Conservation (phyloP, 805 yeast genomes). For the Danielia oregonensis region DNA sequence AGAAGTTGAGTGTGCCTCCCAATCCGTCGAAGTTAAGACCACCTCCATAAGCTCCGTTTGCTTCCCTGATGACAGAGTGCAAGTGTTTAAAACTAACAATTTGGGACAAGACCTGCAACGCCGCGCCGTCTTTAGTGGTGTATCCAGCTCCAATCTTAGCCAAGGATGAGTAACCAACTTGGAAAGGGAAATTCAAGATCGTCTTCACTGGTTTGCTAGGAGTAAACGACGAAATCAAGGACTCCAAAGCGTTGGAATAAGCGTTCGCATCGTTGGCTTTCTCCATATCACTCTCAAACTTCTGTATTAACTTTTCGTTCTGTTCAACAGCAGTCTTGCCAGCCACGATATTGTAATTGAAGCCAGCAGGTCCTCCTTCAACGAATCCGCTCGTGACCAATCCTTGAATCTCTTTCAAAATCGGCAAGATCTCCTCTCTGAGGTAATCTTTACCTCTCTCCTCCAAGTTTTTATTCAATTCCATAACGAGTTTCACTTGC, state of each 20-base stretch:
- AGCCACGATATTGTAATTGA: constrained; percentile 58
- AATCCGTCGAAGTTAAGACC: constrained; percentile 82
- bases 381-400: constrained; percentile 35
- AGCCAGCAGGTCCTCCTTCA: constrained; percentile 16
- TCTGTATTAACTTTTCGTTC: constrained; percentile 33
- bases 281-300: constrained; percentile 26
- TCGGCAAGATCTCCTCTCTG: constrained; percentile 55
- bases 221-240: constrained; percentile 15
- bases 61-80: constrained; percentile 87
- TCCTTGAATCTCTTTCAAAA: constrained; percentile 49
- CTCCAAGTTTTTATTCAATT: constrained; percentile 50
- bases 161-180: constrained; percentile 77
- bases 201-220: constrained; percentile 28
- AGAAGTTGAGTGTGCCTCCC: constrained; percentile 76
- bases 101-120: constrained; percentile 78
- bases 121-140: constrained; percentile 71
- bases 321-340: constrained; percentile 38
- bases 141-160: constrained; percentile 67
- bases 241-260: constrained; percentile 13
- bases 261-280: constrained; percentile 7
- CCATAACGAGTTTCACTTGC: constrained; percentile 68
- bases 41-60: constrained; percentile 98
- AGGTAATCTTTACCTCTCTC: constrained; percentile 31
- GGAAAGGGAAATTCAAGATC: constrained; percentile 74
- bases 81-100: constrained; percentile 76